These are phyloP conservation scores for Syzygium oleosum DNA, from an alignment of 345 rosid genomes.

Conservation along the genomic window DNA sequence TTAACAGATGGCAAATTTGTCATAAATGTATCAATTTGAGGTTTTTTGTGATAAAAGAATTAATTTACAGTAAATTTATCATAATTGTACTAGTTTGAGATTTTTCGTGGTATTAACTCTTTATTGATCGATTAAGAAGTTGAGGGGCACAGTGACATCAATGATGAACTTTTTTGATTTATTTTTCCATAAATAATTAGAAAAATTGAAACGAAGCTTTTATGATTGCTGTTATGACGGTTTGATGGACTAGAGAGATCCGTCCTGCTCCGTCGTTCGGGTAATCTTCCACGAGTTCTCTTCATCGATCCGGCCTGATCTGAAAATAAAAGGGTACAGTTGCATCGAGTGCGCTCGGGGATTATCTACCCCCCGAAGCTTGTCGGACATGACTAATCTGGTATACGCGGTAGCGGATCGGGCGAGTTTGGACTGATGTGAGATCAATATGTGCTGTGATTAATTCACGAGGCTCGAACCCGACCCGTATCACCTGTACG, in stretches of 20 bases:
- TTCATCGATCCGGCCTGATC: neutral
- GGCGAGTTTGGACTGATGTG: neutral
- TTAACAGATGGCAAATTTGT: too few species aligned
- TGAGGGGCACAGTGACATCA: neutral
- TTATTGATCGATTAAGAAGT: neutral
- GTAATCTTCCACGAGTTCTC: neutral
- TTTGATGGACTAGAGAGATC: neutral
- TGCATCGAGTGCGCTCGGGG: neutral
- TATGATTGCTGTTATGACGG: neutral
- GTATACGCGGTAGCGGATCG: accelerated
- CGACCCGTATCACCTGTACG: neutral
- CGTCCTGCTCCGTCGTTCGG: neutral
- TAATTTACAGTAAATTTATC: too few species aligned
- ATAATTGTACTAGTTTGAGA: too few species aligned
- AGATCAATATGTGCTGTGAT: neutral
- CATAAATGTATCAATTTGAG: too few species aligned
- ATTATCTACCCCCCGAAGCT: neutral
- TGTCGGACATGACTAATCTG: neutral
- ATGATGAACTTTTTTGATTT: neutral
- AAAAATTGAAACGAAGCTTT: neutral
- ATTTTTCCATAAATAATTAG: neutral
- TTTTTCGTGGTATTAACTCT: too few species aligned
- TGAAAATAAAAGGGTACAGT: neutral
- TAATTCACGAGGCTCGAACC: neutral
- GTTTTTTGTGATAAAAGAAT: too few species aligned